Conservation (phyloP, 306 rosid species). For the Canavalia gladiata region DNA sequence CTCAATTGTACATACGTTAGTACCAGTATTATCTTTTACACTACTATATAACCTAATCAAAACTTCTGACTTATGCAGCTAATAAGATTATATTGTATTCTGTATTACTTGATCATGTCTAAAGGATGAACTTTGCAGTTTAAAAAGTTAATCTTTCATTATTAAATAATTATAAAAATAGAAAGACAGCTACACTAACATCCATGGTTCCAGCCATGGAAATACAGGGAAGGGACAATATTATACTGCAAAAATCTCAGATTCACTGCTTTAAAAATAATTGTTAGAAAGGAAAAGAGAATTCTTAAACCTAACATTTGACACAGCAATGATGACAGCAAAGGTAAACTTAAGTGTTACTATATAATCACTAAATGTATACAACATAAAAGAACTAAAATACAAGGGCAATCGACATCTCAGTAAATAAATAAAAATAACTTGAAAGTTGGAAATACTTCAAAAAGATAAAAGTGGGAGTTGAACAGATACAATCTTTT, state of each 20-base stretch:
- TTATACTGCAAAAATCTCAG: background rate
- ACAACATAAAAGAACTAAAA: slow-evolving; percentile 8
- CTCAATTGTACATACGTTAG: background rate
- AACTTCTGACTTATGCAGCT: background rate
- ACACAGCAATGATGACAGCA: background rate
- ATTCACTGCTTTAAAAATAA: background rate
- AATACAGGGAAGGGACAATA: background rate
- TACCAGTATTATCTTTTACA: slow-evolving; percentile 5
- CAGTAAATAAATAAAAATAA: background rate
- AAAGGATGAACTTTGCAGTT: background rate
- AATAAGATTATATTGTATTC: background rate
- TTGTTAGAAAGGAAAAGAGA: slow-evolving; percentile 17
- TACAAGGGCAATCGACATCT: background rate
- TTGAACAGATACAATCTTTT: slow-evolving; percentile 27
- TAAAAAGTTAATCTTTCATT: background rate
- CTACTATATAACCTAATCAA: background rate
- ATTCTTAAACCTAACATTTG: slow-evolving; percentile 12
- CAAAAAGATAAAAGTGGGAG: background rate
- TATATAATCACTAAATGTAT: background rate
- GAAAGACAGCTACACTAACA: slow-evolving; percentile 1
- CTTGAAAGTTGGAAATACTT: background rate
- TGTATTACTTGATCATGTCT: background rate
- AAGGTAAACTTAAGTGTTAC: background rate
- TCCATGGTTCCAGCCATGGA: slow-evolving; percentile 1
- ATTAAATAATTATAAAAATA: background rate